Conservation (phyloP, 345 rosid species). For the Camelina hispida region DNA sequence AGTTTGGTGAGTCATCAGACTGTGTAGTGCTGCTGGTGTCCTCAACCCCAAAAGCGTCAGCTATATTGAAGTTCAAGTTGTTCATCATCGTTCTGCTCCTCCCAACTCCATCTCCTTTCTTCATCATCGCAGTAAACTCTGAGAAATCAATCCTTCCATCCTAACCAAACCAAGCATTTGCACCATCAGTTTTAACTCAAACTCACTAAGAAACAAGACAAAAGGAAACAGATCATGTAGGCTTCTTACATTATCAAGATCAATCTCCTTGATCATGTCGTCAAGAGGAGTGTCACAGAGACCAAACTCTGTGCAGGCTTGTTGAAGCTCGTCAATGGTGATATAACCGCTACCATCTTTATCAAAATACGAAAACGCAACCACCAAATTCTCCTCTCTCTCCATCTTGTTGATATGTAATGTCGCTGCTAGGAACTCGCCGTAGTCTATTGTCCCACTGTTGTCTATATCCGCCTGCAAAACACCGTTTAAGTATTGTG, state of each 20-base stretch:
- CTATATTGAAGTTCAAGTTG: slow-evolving; percentile 70
- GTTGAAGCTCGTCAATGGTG: slow-evolving; percentile 91
- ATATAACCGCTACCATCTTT: slow-evolving; percentile 93
- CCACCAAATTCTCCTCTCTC: slow-evolving; percentile 83
- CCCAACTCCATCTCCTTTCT: slow-evolving; percentile 66
- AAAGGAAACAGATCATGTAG: neutral
- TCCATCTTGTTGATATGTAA: slow-evolving; percentile 91
- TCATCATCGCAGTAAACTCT: slow-evolving; percentile 94
- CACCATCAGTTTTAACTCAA: neutral
- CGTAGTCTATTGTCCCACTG: slow-evolving; percentile 88
- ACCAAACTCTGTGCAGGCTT: slow-evolving; percentile 94
- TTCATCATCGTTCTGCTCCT: slow-evolving; percentile 79
- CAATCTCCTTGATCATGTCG: slow-evolving; percentile 85
- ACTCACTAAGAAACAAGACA: slow-evolving; percentile 26
- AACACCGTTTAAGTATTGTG: slow-evolving; percentile 1
- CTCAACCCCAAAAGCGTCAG: slow-evolving; percentile 67
- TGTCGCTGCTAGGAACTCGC: slow-evolving; percentile 94
- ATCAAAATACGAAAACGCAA: slow-evolving; percentile 89
- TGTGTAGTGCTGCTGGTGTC: slow-evolving; percentile 29
- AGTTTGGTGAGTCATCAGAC: slow-evolving; percentile 34
- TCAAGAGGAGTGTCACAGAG: slow-evolving; percentile 78
- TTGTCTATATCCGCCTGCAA: slow-evolving; percentile 94
- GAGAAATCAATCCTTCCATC: slow-evolving; percentile 87
- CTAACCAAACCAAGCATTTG: slow-evolving; percentile 40
- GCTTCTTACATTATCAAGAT: slow-evolving; percentile 84